Evolutionary conservation across 106 monocot species (phyloP).

Genomic region (Apostasia shenzhenica): DNA sequence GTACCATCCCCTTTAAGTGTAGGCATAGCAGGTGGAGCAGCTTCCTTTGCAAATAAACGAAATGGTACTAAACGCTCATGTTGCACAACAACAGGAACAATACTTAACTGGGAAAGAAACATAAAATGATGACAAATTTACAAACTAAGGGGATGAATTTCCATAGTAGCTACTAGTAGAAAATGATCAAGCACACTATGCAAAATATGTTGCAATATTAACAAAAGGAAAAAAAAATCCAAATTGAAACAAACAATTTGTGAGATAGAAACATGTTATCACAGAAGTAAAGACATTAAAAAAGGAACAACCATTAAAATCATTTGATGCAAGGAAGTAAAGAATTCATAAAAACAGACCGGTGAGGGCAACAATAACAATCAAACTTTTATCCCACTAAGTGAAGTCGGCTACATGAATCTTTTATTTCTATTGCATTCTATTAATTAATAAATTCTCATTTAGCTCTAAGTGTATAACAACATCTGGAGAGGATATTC

Average conservation of each 20-base stretch:
- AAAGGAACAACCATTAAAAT: no score
- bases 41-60: conserved; percentile 66
- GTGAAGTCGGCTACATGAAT: no score
- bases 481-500: no score
- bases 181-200: background rate
- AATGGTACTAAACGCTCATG: conserved; percentile 27
- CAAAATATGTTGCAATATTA: background rate
- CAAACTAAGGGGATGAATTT: background rate
- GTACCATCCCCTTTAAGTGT: conserved; percentile 78
- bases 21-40: conserved; percentile 40
- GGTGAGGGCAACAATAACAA: no score
- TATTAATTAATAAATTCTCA: no score
- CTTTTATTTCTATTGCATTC: no score
- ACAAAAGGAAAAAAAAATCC: background rate
- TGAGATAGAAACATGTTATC: background rate
- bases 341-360: no score
- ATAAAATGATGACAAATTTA: conserved; percentile 7
- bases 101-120: conserved; percentile 36
- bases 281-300: no score
- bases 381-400: no score
- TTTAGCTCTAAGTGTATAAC: no score
- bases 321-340: no score
- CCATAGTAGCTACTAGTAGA: no score
- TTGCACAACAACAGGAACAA: conserved; percentile 39
- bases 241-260: background rate